Conservation (phyloP, 257 asterid species). For the Perilla frutescens region DNA sequence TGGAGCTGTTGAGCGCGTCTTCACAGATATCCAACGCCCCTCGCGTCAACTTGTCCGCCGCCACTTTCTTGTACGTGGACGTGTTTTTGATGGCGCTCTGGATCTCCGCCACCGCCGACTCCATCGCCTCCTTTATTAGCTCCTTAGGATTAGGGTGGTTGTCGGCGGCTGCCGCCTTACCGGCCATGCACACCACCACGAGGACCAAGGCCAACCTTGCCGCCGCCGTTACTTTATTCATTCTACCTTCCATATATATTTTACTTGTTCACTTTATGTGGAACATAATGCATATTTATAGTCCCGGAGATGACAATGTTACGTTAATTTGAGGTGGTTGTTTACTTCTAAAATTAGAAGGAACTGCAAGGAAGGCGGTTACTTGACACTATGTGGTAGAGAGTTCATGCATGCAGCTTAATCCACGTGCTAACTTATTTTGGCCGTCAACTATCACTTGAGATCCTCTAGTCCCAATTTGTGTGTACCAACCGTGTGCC, state of each 20-base stretch:
- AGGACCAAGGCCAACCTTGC: slow-evolving; percentile 58
- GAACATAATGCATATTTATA: too few relatives aligned
- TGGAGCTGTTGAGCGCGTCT: slow-evolving; percentile 49
- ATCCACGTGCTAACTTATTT: too few relatives aligned
- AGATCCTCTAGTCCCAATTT: too few relatives aligned
- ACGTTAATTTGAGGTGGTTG: too few relatives aligned
- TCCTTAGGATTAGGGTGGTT: slow-evolving; percentile 54
- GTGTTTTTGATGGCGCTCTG: slow-evolving; percentile 46
- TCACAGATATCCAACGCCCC: slow-evolving; percentile 62
- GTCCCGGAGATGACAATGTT: too few relatives aligned
- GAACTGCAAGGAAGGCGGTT: slow-evolving; percentile 5
- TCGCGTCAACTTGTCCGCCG: slow-evolving; percentile 48
- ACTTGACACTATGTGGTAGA: too few relatives aligned
- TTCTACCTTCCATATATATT: slow-evolving; percentile 33
- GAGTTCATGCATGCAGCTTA: too few relatives aligned
- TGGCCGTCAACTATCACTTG: too few relatives aligned
- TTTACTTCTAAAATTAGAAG: not conserved
- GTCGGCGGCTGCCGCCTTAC: slow-evolving; percentile 52
- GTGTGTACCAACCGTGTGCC: too few relatives aligned
- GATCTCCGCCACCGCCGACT: slow-evolving; percentile 47
- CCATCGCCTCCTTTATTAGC: slow-evolving; percentile 53
- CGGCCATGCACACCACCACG: slow-evolving; percentile 60
- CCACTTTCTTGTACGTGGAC: slow-evolving; percentile 42
- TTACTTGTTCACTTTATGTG: not conserved
- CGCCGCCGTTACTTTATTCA: slow-evolving; percentile 43